Base-by-base conservation (phyloP, 2,329 filamentous ascomycete species). In the Thielaviopsis populi region DNA sequence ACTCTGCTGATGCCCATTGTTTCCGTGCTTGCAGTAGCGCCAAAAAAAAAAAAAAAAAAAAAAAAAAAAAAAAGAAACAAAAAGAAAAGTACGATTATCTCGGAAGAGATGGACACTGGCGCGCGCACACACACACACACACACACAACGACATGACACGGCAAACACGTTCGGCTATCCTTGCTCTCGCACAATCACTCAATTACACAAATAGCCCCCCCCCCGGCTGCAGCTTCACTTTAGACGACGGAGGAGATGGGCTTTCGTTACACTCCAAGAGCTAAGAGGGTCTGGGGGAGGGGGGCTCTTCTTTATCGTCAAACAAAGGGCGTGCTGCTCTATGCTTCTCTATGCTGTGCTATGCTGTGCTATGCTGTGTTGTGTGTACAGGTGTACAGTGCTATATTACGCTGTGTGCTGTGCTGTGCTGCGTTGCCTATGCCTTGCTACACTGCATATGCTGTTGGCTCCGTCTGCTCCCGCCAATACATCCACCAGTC, bases 181-280 rank as follows among this genome's bases (percentile, higher is more conserved):
- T 56, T 56, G 50, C 50, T 33, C 42, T 7, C 10, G 10, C 15
- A 15, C 50, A 56, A 56, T 3, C 24, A 56, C 4, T 27, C 19
- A 54, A 8, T 8, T 0, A 7, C 19, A 17, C n/a, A 19, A 19
- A 19, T 4, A 4, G 11, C 46, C n/a, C n/a, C 46, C 8, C 8
- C n/a, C 22, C 50, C 50, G 50, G 50, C 50, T 33, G 8, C 50
- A 56, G 50, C 50, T 56, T 56, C 50, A 56, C 50, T 56, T 56
- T 17, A 15, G 50, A 17, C 24, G 7, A n/a, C n/a, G n/a, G n/a
- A n/a, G n/a, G n/a, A n/a, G n/a, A n/a, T n/a, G n/a, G n/a, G n/a
- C n/a, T n/a, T 33, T 56, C 46, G 50, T 56, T 54, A 7, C 50
- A 15, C 50, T 54, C 5, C 50, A n/a, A n/a, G n/a, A n/a, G n/a